Evolutionary conservation across 805 yeast genomes (phyloP).

Genomic region (Candida multigemmis): DNA sequence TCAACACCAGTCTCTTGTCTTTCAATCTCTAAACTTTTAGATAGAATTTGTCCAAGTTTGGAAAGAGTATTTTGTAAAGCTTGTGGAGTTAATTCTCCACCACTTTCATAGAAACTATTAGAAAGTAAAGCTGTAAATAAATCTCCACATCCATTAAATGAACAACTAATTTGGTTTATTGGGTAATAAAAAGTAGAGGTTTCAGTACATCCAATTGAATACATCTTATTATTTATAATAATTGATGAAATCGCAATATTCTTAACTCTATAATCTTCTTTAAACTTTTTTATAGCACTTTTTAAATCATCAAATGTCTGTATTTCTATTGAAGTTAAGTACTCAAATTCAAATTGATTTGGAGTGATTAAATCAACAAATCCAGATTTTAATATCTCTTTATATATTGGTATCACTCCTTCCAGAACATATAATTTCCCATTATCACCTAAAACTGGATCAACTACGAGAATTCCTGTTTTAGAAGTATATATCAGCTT

Average conservation of each 20-base stretch:
- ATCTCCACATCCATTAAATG: constrained; percentile 71
- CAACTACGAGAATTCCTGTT: constrained; percentile 54
- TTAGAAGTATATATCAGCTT: constrained; percentile 11
- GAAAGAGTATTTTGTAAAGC: constrained; percentile 16
- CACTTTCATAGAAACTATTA: constrained; percentile 31
- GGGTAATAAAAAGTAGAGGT: constrained; percentile 20
- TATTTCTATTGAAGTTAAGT: constrained; percentile 40
- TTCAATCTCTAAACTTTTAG: constrained; percentile 16
- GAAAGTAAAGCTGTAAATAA: constrained; percentile 55
- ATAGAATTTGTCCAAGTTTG: constrained; percentile 19
- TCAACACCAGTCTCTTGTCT: constrained; percentile 4
- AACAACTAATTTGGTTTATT: constrained; percentile 44
- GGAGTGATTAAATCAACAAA: constrained; percentile 52
- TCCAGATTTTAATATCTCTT: constrained; percentile 33
- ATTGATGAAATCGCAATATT: constrained; percentile 56
- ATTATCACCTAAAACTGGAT: constrained; percentile 90
- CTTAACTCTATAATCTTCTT: constrained; percentile 33
- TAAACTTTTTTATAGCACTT: constrained; percentile 32
- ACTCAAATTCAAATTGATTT: constrained; percentile 68
- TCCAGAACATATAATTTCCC: constrained; percentile 70
- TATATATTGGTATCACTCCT: constrained; percentile 44
- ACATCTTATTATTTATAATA: constrained; percentile 23
- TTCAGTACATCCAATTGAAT: constrained; percentile 28
- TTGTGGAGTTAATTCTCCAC: constrained; percentile 11
- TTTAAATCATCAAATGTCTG: constrained; percentile 24